A percentile compares a stretch with the other conserved stretches of the same genome.
Conservation (phyloP, 768 basidiomycete species). For the Amanita exitialis region DNA sequence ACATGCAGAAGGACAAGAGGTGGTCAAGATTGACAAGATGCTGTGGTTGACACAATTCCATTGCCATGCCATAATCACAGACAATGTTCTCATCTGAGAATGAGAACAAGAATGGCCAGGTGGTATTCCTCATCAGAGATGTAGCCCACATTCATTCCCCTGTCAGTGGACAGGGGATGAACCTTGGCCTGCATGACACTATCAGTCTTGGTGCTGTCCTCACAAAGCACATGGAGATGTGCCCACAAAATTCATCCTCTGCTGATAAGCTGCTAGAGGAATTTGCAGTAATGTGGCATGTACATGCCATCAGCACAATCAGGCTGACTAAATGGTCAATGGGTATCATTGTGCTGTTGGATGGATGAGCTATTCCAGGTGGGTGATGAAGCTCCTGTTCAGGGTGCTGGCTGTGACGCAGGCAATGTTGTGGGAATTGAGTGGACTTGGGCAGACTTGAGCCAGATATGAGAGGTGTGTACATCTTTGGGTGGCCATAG, state of each 20-base stretch:
- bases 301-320: conserved; percentile 31
- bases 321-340: conserved; percentile 24
- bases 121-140: too few species aligned
- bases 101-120: too few species aligned
- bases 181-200: conserved; percentile 35
- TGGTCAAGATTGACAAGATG: too few species aligned
- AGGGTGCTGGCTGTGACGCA: conserved; percentile 9
- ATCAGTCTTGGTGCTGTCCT: conserved; percentile 32
- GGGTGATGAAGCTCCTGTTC: not conserved
- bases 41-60: too few species aligned
- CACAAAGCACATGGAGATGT: conserved; percentile 18
- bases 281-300: conserved; percentile 24
- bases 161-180: too few species aligned
- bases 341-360: not conserved
- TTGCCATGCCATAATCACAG: too few species aligned
- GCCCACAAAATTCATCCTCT: conserved; percentile 6
- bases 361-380: not conserved
- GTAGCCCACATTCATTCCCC: too few species aligned
- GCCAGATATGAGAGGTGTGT: too few species aligned
- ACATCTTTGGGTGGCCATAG: too few species aligned
- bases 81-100: too few species aligned
- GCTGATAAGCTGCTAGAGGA: conserved; percentile 22
- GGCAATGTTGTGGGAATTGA: conserved; percentile 15
- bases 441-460: conserved; percentile 14
- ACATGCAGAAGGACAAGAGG: too few species aligned